These are phyloP conservation scores for Adansonia digitata DNA, from an alignment of 345 rosid species.

Conservation along the genomic window DNA sequence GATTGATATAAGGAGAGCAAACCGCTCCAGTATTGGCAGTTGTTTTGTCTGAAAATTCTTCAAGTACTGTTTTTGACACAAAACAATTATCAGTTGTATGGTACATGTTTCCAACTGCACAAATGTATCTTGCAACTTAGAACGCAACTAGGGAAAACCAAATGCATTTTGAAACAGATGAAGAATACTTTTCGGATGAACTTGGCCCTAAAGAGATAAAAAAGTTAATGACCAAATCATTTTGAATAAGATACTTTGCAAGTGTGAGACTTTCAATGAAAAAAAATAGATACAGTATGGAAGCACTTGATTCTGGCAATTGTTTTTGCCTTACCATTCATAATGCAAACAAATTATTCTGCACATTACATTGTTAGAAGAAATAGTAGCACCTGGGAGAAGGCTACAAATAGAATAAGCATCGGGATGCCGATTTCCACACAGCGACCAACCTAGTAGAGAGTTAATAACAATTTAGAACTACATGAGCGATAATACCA, in stretches of 20 bases:
- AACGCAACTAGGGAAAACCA: background rate
- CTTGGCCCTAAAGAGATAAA: background rate
- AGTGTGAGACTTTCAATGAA: background rate
- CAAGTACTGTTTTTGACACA: slow-evolving; percentile 53
- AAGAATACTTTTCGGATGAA: slow-evolving; percentile 9
- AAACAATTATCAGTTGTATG: slow-evolving; percentile 1
- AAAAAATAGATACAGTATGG: background rate
- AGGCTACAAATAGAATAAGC: slow-evolving; percentile 77
- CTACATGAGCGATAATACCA: background rate
- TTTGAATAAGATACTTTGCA: background rate
- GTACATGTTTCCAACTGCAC: background rate
- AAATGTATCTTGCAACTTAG: background rate
- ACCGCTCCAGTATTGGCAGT: slow-evolving; percentile 78
- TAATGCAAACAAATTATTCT: too few relatives aligned
- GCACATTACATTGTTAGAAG: background rate
- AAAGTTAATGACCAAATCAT: background rate
- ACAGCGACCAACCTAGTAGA: slow-evolving; percentile 73
- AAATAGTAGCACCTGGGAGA: slow-evolving; percentile 66
- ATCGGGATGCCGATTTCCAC: slow-evolving; percentile 93
- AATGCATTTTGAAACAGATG: background rate
- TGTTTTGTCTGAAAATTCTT: slow-evolving; percentile 63
- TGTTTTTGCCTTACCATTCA: too few relatives aligned
- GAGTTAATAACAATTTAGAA: slow-evolving; percentile 1
- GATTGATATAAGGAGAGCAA: slow-evolving; percentile 73
- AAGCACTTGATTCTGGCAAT: too few relatives aligned